Conservation (phyloP, 257 asterid species). For the Sherardia arvensis region DNA sequence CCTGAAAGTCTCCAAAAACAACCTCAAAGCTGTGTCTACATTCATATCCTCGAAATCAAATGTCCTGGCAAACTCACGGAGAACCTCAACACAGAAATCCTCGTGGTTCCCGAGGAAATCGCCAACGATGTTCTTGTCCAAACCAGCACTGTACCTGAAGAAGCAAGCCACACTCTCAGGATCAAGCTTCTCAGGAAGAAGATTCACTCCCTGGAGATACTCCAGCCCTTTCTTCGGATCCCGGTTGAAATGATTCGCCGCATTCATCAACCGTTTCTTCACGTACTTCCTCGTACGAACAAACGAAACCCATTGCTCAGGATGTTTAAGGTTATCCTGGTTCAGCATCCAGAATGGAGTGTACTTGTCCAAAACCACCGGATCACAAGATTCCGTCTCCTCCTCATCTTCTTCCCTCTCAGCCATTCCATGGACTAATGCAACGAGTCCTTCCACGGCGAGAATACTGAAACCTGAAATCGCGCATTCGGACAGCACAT, state of each 20-base stretch:
- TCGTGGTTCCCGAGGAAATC: conserved; percentile 98
- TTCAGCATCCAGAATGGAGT: conserved; percentile 94
- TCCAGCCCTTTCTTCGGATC: conserved; percentile 97
- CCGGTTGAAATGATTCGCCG: conserved; percentile 93
- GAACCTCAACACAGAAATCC: conserved; percentile 92
- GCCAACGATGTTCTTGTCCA: conserved; percentile 95
- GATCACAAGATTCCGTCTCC: conserved; percentile 41
- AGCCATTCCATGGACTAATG: conserved; percentile 98
- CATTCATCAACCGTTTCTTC: conserved; percentile 88
- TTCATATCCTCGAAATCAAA: conserved; percentile 95
- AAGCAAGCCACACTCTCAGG: conserved; percentile 98
- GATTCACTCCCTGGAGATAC: conserved; percentile 87
- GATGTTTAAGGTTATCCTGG: conserved; percentile 67
- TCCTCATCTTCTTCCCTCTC: conserved; percentile 72
- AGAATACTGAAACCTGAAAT: too few relatives aligned
- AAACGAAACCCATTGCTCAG: conserved; percentile 86
- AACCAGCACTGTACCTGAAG: conserved; percentile 86
- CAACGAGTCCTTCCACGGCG: conserved; percentile 93
- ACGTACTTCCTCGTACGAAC: conserved; percentile 70
- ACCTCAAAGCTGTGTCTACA: conserved; percentile 82
- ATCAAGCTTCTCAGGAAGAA: conserved; percentile 91
- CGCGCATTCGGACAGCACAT: too few relatives aligned
- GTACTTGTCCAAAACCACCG: conserved; percentile 61
- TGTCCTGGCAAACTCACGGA: conserved; percentile 86
- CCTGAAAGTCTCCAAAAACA: conserved; percentile 86